Evolutionary conservation across 305 asterid species (phyloP).

Genomic region (Fraxinus sp.): DNA sequence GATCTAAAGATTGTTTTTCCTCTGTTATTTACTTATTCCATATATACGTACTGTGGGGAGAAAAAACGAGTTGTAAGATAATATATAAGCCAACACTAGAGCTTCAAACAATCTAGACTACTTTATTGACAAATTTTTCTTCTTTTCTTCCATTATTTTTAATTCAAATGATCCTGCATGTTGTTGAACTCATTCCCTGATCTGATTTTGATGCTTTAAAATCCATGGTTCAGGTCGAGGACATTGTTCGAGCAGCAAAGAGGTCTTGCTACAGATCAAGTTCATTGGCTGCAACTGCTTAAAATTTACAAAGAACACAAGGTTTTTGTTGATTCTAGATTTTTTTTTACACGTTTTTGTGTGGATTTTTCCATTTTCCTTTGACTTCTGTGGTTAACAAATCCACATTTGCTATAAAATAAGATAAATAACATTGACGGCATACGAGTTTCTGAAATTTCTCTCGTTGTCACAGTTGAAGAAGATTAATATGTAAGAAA

Average conservation of each 20-base stretch:
- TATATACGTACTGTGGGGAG: neutral
- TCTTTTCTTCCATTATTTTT: neutral
- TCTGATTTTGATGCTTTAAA: neutral
- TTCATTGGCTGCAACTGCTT: conserved; percentile 24
- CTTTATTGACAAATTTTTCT: neutral
- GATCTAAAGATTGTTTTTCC: neutral
- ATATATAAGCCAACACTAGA: neutral
- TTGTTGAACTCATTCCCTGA: neutral
- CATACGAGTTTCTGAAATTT: neutral
- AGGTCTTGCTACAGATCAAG: conserved; percentile 44
- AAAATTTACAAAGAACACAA: neutral
- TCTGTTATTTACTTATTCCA: neutral
- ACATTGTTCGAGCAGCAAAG: conserved; percentile 51
- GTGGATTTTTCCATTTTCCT: neutral
- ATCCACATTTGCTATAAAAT: neutral
- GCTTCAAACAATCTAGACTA: neutral
- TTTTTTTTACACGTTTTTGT: neutral
- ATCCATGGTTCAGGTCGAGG: conserved; percentile 38
- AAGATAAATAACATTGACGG: neutral
- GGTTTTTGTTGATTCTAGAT: neutral
- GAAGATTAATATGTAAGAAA: neutral
- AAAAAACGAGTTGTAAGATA: neutral
- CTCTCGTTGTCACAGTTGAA: neutral
- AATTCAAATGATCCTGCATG: neutral
- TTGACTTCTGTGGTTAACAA: neutral